phyloP scores from a whole-genome alignment of 495 filamentous ascomycete genomes.

The Melanomma pulvis-pyrius region DNA sequence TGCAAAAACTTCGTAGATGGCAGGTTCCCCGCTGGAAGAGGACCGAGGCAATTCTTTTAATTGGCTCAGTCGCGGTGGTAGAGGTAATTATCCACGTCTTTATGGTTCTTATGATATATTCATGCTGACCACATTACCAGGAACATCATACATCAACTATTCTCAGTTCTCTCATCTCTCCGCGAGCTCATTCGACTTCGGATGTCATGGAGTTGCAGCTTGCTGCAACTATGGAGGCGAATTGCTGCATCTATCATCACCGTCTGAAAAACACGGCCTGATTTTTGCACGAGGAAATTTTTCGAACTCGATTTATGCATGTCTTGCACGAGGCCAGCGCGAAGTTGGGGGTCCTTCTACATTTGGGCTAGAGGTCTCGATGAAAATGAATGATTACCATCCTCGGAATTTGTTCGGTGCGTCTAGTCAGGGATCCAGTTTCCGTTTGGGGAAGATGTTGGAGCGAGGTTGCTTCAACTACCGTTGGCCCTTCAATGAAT shows the following conservation, averaged over 20 bases:
- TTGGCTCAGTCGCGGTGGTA: constrained; percentile 3
- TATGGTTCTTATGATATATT: neutral
- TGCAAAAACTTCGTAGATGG: neutral
- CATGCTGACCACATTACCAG: neutral
- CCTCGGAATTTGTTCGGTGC: neutral
- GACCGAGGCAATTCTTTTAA: neutral
- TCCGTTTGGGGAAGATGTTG: constrained; percentile 3
- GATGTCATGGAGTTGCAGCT: neutral
- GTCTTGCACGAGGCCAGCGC: constrained; percentile 3
- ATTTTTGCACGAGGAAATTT: constrained; percentile 14
- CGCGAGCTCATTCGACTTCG: constrained; percentile 13
- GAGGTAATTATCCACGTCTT: neutral
- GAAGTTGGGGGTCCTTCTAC: constrained; percentile 5
- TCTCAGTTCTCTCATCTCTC: constrained; percentile 3
- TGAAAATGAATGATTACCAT: neutral
- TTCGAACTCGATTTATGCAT: neutral
- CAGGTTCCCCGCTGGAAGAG: neutral
- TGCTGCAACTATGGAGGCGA: constrained; percentile 15
- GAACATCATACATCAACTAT: constrained; percentile 13
- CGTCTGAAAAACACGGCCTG: neutral
- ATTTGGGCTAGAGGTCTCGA: constrained; percentile 8
- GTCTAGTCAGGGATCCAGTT: neutral
- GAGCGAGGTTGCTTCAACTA: constrained; percentile 15
- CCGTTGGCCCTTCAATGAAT: constrained; percentile 16
- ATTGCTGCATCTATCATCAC: constrained; percentile 6